Evolutionary conservation across 768 basidiomycete genomes (phyloP).

Genomic region (Rhodotorula babjevae): DNA sequence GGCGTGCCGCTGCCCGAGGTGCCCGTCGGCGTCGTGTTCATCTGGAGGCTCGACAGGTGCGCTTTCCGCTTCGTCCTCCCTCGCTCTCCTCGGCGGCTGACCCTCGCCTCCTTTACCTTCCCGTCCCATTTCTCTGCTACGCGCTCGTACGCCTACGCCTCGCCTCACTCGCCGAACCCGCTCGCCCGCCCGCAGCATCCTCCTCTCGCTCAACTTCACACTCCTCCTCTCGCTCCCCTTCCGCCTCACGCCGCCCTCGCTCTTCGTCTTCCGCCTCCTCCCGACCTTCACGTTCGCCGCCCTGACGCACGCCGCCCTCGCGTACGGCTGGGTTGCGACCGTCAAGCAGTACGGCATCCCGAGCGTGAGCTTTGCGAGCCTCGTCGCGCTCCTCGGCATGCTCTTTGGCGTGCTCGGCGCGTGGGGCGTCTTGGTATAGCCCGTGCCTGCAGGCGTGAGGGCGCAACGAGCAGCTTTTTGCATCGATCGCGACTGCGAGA

Average conservation of each 20-base stretch:
- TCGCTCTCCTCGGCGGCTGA: too few species aligned
- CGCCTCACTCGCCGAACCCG: background rate
- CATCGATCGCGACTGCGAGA: too few species aligned
- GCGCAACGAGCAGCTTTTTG: too few species aligned
- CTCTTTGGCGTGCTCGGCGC: conserved; percentile 23
- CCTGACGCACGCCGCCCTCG: conserved; percentile 25
- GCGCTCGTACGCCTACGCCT: too few species aligned
- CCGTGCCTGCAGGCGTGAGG: too few species aligned
- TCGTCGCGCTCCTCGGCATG: conserved; percentile 2
- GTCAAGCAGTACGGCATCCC: conserved; percentile 34
- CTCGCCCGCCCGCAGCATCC: conserved; percentile 23
- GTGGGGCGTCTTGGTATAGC: conserved; percentile 28
- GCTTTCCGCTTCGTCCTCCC: background rate
- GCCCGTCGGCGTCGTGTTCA: conserved; percentile 34
- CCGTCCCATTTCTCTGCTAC: too few species aligned
- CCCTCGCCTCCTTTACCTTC: background rate
- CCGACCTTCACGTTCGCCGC: conserved; percentile 31
- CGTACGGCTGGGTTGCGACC: conserved; percentile 23
- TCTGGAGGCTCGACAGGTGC: conserved; percentile 41
- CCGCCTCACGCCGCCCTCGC: conserved; percentile 36
- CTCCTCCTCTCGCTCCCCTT: conserved; percentile 41
- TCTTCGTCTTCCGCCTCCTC: conserved; percentile 33
- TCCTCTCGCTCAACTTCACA: conserved; percentile 39
- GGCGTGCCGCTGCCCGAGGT: conserved; percentile 40
- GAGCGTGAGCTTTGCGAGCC: conserved; percentile 26